Conservation (phyloP, 2,329 filamentous ascomycete species). For the Leptographium procerum region DNA sequence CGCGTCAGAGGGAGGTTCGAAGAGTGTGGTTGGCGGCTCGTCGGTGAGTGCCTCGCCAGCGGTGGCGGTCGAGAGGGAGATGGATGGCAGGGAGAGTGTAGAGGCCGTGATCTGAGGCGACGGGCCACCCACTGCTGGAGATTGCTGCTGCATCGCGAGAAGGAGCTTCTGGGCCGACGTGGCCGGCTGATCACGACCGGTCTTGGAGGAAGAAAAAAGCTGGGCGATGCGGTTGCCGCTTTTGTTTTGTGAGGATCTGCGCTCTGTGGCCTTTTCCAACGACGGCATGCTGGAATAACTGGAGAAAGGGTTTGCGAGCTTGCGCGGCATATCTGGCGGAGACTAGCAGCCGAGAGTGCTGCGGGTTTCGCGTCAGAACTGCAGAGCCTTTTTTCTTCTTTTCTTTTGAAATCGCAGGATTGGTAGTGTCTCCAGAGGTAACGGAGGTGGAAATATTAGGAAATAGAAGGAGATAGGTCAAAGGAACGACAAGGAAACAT, state of each 20-base stretch:
- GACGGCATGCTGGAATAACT: slow-evolving; percentile 34
- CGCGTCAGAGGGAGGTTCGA: slow-evolving; percentile 76
- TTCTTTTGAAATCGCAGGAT: background rate
- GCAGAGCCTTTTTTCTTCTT: background rate
- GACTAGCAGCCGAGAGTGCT: background rate
- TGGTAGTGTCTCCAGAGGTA: background rate
- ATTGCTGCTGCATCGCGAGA: slow-evolving; percentile 53
- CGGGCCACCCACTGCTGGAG: slow-evolving; percentile 32
- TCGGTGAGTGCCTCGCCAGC: slow-evolving; percentile 64
- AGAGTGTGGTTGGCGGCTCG: slow-evolving; percentile 62
- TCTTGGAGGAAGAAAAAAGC: slow-evolving; percentile 76
- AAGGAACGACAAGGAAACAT: background rate
- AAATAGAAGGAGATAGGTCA: background rate
- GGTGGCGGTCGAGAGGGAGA: slow-evolving; percentile 79
- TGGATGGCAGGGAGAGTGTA: slow-evolving; percentile 72
- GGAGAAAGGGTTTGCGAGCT: slow-evolving; percentile 46
- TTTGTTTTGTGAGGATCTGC: slow-evolving; percentile 53
- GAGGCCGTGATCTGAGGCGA: slow-evolving; percentile 58
- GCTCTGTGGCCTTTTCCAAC: slow-evolving; percentile 39
- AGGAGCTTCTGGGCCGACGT: slow-evolving; percentile 58
- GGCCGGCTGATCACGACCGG: slow-evolving; percentile 50
- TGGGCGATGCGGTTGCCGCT: slow-evolving; percentile 62
- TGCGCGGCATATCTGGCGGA: slow-evolving; percentile 41
- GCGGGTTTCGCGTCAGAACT: background rate
- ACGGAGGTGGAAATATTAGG: slow-evolving; percentile 3